phyloP scores from a whole-genome alignment of 2,329 filamentous ascomycete species.

The Penicillium verrucosum region DNA sequence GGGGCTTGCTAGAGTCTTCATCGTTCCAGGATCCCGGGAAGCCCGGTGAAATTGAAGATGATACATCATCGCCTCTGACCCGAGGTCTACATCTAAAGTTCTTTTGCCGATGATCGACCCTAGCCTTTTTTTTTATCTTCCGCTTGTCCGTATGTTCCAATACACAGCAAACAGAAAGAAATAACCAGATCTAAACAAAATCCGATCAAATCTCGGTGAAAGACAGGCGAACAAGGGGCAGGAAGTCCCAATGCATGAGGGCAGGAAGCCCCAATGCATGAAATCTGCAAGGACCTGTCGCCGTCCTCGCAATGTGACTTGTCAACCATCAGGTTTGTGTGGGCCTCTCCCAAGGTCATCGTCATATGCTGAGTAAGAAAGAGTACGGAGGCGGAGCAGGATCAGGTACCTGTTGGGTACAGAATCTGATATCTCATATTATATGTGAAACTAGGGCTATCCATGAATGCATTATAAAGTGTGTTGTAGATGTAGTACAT shows the following conservation, averaged over 20 bases:
- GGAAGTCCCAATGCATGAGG: conserved; percentile 17
- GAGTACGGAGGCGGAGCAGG: neutral
- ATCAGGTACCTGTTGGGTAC: conserved; percentile 5
- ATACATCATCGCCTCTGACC: conserved; percentile 5
- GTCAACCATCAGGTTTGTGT: conserved; percentile 15
- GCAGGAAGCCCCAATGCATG: conserved; percentile 16
- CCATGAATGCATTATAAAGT: neutral
- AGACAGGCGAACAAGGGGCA: conserved; percentile 5
- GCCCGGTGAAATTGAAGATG: neutral
- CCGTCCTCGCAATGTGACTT: conserved; percentile 30
- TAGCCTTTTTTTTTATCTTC: neutral
- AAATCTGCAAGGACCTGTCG: conserved; percentile 32
- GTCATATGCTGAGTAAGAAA: conserved; percentile 14
- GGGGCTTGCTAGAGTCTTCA: conserved; percentile 7
- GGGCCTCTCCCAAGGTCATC: conserved; percentile 2
- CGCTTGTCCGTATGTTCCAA: neutral
- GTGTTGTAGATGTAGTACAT: neutral
- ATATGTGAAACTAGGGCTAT: neutral
- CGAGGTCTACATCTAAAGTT: neutral
- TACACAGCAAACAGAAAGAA: neutral
- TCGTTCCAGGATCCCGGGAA: conserved; percentile 16
- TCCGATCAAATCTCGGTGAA: neutral
- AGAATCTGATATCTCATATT: neutral
- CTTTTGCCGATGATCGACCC: conserved; percentile 1
- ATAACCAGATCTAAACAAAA: neutral